These are phyloP conservation scores for Alternaria brassicicola DNA, from an alignment of 2,329 filamentous ascomycete species.

Conservation along the genomic window DNA sequence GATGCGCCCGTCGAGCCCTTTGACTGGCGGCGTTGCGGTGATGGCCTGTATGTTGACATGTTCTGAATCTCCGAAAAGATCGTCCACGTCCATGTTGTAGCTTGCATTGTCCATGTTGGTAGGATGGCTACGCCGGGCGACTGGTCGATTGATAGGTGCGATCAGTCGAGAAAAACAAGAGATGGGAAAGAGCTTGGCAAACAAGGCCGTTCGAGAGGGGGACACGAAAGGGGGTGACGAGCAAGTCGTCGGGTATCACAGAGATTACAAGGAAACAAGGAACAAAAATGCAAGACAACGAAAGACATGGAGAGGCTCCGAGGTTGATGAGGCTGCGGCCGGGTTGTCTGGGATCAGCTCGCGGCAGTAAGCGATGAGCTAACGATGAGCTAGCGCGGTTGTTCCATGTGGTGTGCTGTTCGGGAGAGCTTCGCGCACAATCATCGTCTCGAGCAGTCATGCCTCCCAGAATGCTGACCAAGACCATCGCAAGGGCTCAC, in stretches of 20 bases:
- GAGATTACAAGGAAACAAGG: constrained; percentile 9
- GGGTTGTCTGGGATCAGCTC: constrained; percentile 12
- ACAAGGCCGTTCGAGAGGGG: not conserved
- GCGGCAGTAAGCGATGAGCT: constrained; percentile 17
- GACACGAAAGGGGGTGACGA: constrained; percentile 3
- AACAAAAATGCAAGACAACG: not conserved
- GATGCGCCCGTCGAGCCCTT: constrained; percentile 73
- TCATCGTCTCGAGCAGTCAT: constrained; percentile 5
- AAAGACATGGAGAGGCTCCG: constrained; percentile 14
- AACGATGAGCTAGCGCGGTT: constrained; percentile 15
- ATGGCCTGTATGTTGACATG: constrained; percentile 66
- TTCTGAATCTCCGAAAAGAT: constrained; percentile 58
- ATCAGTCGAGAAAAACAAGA: not conserved
- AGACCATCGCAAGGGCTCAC: not conserved
- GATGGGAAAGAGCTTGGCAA: not conserved
- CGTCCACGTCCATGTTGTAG: constrained; percentile 50
- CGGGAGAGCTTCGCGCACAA: constrained; percentile 28
- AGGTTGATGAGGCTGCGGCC: constrained; percentile 14
- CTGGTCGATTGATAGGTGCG: not conserved
- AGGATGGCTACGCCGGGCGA: not conserved
- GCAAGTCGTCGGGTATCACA: constrained; percentile 30
- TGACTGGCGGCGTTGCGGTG: constrained; percentile 60
- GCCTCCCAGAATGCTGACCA: not conserved
- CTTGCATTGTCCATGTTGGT: constrained; percentile 60
- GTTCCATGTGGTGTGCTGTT: constrained; percentile 21